phyloP scores from a whole-genome alignment of 1,139 yeast species.

The Hemisphaericaspora xylofermentans region DNA sequence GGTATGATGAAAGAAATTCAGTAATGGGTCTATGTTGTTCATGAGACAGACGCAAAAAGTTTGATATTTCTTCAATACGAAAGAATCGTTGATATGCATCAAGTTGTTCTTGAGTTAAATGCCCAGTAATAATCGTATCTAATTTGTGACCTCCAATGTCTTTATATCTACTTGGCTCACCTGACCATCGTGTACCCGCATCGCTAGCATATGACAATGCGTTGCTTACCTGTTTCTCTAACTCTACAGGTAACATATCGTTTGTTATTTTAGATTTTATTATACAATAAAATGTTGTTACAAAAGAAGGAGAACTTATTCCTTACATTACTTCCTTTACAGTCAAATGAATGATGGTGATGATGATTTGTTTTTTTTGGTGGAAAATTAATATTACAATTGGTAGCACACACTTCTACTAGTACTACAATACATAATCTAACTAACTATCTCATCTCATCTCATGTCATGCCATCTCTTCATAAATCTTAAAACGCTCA shows the following conservation, averaged over 20 bases:
- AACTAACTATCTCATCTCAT: no score
- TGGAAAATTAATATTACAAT: no score
- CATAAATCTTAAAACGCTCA: conserved; percentile 62
- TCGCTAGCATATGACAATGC: background rate
- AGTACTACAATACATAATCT: no score
- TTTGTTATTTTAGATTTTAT: no score
- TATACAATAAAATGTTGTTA: no score
- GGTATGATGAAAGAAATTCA: conserved; percentile 37
- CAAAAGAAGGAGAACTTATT: no score
- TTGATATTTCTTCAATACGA: conserved; percentile 75
- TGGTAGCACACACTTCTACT: no score
- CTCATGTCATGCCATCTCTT: conserved; percentile 6
- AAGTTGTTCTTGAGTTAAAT: conserved; percentile 80
- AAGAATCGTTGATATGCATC: conserved; percentile 75
- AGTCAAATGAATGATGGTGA: background rate
- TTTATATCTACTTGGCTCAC: conserved; percentile 33
- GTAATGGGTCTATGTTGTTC: conserved; percentile 48
- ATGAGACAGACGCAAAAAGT: conserved; percentile 45
- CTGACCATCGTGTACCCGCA: conserved; percentile 44
- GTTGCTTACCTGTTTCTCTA: background rate
- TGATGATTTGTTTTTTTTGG: background rate
- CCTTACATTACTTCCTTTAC: no score
- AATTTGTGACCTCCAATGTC: conserved; percentile 30
- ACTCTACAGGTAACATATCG: conserved; percentile 3
- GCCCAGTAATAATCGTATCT: conserved; percentile 46